Evolutionary conservation across 106 monocot species (phyloP), one percentile per base, ranked within the genome.

Genomic region (Acanthochlamys bracteata): DNA sequence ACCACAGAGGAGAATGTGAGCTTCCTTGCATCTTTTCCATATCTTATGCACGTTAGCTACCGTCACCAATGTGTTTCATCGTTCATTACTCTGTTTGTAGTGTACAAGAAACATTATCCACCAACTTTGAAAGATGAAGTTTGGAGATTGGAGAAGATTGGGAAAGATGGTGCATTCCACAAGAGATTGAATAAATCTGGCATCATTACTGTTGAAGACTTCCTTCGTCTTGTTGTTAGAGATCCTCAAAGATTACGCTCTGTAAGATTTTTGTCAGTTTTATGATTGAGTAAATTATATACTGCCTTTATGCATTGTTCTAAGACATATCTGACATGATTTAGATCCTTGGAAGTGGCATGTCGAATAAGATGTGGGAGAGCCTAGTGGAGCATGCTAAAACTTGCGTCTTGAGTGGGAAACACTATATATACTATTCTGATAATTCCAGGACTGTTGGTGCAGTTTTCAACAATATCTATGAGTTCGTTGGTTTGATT

Each of bases 321-420:
- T 46, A 57, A 33, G 24, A 59, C 58, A 24, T 59, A 0, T 13
- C n/a, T 45, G 25, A 13, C 19, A 39, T 53, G 22, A 45, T 49
- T 71, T 51, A 94, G 89, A 80, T 90, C 65, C 89, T 94, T 55
- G 94, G 94, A 57, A 86, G 79, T 69, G 80, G 86, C 64, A 90
- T 94, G 89, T 94, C 94, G 56, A 94, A 86, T 69, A 89, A 79
- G 72, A 94, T 94, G 94, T 94, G 94, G 94, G 94, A 94, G 23
- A 75, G 68, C 42, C 89, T 94, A 59, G 79, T 90, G 14, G 94
- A 94, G 73, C 94, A 94, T 82, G 83, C 89, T 1, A 94, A 94
- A 60, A 94, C 94, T 19, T 89, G 89, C 65, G 86, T 86, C 12
- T 64, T 94, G 40, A 79, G 86, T 75, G 93, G 89, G 56, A 94